phyloP scores from a whole-genome alignment of 768 basidiomycete genomes.

The Podaxis rugospora region DNA sequence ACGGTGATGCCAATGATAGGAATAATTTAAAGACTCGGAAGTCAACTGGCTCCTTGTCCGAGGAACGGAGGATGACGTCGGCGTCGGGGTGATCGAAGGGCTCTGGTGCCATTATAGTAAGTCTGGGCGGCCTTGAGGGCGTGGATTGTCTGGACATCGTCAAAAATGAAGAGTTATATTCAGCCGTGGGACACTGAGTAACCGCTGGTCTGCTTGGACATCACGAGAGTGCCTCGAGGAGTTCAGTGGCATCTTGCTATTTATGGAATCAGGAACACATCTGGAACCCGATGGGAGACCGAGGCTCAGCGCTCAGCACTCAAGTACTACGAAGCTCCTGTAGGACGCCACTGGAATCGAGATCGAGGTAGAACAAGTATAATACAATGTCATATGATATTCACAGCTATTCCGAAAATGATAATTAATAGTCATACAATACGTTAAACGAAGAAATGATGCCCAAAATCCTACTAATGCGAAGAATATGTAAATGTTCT shows the following conservation, averaged over 20 bases:
- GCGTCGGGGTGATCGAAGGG: slow-evolving; percentile 48
- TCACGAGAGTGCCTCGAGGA: slow-evolving; percentile 8
- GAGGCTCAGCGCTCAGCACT: too few relatives aligned
- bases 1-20: slow-evolving; percentile 50
- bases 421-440: not conserved
- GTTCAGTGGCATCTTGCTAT: not conserved
- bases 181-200: not conserved
- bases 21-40: slow-evolving; percentile 54
- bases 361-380: not conserved
- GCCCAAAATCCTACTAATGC: not conserved
- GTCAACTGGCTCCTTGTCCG: slow-evolving; percentile 39
- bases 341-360: not conserved
- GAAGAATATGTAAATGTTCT: not conserved
- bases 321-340: too few relatives aligned
- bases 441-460: not conserved
- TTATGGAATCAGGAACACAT: not conserved
- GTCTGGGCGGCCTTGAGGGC: slow-evolving; percentile 9
- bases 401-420: not conserved
- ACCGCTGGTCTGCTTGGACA: not conserved
- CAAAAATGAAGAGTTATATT: not conserved
- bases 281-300: too few relatives aligned
- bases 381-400: not conserved
- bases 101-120: slow-evolving; percentile 8
- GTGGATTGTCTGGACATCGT: not conserved
- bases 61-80: slow-evolving; percentile 52